Evolutionary conservation across 1,284 basidiomycete genomes (phyloP), one percentile per base, ranked within the genome.

Genomic region (Cerioporus squamosus): DNA sequence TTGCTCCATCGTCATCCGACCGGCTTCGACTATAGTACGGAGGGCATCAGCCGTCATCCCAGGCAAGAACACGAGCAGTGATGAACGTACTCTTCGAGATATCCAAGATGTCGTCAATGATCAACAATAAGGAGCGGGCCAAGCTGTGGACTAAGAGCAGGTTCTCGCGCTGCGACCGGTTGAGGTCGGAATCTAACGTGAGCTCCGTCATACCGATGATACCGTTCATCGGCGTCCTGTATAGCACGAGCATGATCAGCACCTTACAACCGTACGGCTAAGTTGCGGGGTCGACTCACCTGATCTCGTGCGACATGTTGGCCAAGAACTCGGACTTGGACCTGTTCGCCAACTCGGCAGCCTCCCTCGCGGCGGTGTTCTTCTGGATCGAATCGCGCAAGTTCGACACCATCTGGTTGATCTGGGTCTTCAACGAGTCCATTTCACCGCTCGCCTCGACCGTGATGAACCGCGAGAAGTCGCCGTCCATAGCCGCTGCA

Each of bases 171-270:
- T 96, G 94, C 44, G 89, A 91, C 65, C 94, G 78, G 63, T 94
- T 94, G 57, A 97, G 75, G 70, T 96, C 93, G 53, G 91, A 93
- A 74, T 99, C 97, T 46, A 99, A 85, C 17, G 97, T 98, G 65
- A 99, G 80, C 75, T 98, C 96, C 49, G 97, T 99, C 95, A 99
- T 97, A 18, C 95, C 97, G 66, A 99, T 99, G 76, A 99, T 99
- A 70, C 97, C 95, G 73, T 98, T 98, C 96, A 98, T 98, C 0
- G 96, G 95, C 24, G 96, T 98, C 71, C 94, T 94, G 64, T 5
- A 22, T 14, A 23, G 10, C 43, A 10, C 20, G 1, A 5, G 59
- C 44, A 56, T 44, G 22, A 60, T 6, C 24, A 40, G 20, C 1
- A 29, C 15, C 20, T 18, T 23, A 23, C 20, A 9, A 12, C 18